Evolutionary conservation across 495 filamentous ascomycete genomes (phyloP).

Genomic region (Monascus purpureus): DNA sequence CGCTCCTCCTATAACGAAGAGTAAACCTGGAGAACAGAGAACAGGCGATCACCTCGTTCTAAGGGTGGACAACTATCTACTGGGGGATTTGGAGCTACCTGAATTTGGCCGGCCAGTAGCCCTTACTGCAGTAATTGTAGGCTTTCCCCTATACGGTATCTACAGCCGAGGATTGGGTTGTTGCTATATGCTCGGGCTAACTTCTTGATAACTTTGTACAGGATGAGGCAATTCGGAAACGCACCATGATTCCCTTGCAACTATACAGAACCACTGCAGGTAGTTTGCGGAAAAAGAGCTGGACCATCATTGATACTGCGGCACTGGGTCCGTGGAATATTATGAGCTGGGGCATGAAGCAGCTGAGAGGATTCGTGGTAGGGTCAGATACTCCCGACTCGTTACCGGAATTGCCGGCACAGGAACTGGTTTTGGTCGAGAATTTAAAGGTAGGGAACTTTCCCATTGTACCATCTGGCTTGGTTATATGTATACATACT

Average conservation of each 20-base stretch:
- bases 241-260: constrained; percentile 53
- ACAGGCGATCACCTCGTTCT: constrained; percentile 43
- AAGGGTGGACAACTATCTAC: constrained; percentile 51
- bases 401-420: constrained; percentile 17
- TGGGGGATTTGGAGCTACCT: constrained; percentile 55
- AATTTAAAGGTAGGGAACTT: constrained; percentile 34
- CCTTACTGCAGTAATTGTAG: constrained; percentile 60
- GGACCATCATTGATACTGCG: constrained; percentile 39
- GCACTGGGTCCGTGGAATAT: constrained; percentile 43
- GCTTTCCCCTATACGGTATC: constrained; percentile 8
- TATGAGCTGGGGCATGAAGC: constrained; percentile 61
- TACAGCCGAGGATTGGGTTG: too few relatives aligned
- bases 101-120: constrained; percentile 79
- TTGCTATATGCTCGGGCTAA: constrained; percentile 1
- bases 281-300: constrained; percentile 34
- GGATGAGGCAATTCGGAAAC: constrained; percentile 54
- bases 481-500: background rate
- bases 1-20: too few relatives aligned
- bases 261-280: constrained; percentile 46
- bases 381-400: constrained; percentile 17
- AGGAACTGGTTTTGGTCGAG: constrained; percentile 35
- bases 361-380: constrained; percentile 48
- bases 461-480: background rate
- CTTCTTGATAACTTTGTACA: constrained; percentile 6
- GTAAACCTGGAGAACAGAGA: constrained; percentile 5